A percentile compares a stretch with the other conserved stretches of the same genome.
These are phyloP conservation scores for Miscanthus lutarioriparius DNA, from an alignment of 176 grass and related monocot species.

Conservation along the genomic window DNA sequence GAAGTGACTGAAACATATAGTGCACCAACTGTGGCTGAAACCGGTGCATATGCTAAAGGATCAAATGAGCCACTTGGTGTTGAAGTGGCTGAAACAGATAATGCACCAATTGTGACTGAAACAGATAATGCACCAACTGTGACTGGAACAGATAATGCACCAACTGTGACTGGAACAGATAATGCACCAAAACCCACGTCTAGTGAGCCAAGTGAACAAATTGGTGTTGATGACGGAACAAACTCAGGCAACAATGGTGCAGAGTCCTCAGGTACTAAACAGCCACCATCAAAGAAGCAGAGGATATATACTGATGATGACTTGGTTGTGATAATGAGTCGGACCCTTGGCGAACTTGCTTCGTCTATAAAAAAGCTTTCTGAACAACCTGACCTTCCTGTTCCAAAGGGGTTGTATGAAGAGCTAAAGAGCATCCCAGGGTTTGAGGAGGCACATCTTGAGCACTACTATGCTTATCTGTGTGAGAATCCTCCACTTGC, in stretches of 20 bases:
- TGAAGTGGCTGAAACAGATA: background rate
- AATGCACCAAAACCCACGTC: background rate
- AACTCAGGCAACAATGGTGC: background rate
- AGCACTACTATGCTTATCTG: slow-evolving; percentile 2
- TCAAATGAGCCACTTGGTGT: background rate
- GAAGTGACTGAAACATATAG: background rate
- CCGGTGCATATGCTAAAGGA: background rate
- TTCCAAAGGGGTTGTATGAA: background rate
- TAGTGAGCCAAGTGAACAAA: background rate
- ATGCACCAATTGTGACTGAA: too few relatives aligned
- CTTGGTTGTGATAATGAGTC: background rate
- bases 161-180: background rate
- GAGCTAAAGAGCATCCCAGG: background rate
- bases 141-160: background rate
- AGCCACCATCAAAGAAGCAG: background rate
- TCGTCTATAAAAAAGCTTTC: background rate
- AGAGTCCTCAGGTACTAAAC: background rate
- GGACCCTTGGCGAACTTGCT: background rate
- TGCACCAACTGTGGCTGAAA: background rate
- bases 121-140: background rate
- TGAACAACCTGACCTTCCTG: background rate
- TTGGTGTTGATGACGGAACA: background rate
- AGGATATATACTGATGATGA: background rate
- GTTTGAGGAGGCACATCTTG: background rate
- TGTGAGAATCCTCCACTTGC: background rate